Evolutionary conservation across 1,284 basidiomycete genomes (phyloP).

Genomic region (Thecaphora frezii): DNA sequence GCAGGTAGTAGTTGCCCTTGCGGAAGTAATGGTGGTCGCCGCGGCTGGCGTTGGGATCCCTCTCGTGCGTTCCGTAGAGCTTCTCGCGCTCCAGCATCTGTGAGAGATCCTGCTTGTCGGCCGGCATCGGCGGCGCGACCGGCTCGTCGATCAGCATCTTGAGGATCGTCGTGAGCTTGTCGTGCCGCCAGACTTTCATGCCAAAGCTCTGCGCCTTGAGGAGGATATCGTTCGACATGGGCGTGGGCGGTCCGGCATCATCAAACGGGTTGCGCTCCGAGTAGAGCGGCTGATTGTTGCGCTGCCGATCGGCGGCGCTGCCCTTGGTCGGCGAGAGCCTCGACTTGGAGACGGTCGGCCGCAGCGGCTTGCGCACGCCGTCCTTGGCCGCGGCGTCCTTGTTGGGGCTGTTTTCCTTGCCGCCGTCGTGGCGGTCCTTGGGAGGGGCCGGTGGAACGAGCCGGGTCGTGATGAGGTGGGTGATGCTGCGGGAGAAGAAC

Average conservation of each 20-base stretch:
- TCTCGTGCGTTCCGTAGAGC: slow-evolving; percentile 82
- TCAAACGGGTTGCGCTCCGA: slow-evolving; percentile 57
- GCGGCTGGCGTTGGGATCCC: slow-evolving; percentile 83
- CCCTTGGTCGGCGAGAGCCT: slow-evolving; percentile 1
- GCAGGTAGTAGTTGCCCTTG: slow-evolving; percentile 74
- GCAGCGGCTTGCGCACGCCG: not conserved
- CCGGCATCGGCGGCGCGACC: slow-evolving; percentile 10
- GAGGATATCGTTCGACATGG: slow-evolving; percentile 66
- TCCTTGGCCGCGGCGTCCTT: not conserved
- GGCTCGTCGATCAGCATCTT: slow-evolving; percentile 24
- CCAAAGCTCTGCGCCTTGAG: slow-evolving; percentile 74
- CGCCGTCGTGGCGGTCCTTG: not conserved
- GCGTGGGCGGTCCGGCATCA: slow-evolving; percentile 40
- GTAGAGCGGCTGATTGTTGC: slow-evolving; percentile 34
- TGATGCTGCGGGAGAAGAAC: slow-evolving; percentile 55
- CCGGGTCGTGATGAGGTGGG: slow-evolving; percentile 54
- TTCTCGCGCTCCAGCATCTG: slow-evolving; percentile 82
- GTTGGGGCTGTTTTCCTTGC: slow-evolving; percentile 1
- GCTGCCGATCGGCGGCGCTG: not conserved
- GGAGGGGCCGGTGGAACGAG: slow-evolving; percentile 12
- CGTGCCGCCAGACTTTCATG: slow-evolving; percentile 85
- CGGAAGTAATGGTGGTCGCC: slow-evolving; percentile 88
- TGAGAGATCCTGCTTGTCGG: slow-evolving; percentile 57
- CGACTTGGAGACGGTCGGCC: not conserved
- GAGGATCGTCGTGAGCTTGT: slow-evolving; percentile 50